Base-by-base conservation (phyloP, 352 stramenopile genomes). In the Aphanomyces euteiches region DNA sequence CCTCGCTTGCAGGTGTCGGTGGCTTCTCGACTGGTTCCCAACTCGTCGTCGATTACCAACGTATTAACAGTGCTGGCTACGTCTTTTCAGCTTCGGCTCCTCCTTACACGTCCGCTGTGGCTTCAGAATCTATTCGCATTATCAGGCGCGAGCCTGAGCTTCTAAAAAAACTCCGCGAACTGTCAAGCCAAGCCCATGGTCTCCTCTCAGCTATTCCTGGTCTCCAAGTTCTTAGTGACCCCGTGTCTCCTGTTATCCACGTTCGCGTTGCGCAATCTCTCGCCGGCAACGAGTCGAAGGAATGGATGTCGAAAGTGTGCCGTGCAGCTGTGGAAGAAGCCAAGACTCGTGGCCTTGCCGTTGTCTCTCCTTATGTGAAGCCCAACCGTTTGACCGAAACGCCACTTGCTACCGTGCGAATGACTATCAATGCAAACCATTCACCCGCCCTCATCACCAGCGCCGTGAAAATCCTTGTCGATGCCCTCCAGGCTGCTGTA, bases 41-140 rank as follows among this genome's bases (percentile, higher is more conserved):
- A 74, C 96, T 99, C 68, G 92, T 99, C 5, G 93, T 99, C 8
- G 95, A 99, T 79, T 98, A 99, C 85, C 97, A 99, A 81, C 92
- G 97, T 57, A 88, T 99, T 40, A 98, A 95, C 74, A 98, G 94
- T 47, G 96, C 96, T 5, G 97, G 96, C 58, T 99, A 99, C 79
- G 98, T 97, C 73, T 99, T 98, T 80, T 98, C 93, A 71, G 97
- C 97, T n/a, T 98, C 96, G 58, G 88, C 93, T 34, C 96, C 97
- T 41, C 97, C 97, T 7, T 99, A 99, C 79, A 96, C 97, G 64
- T 96, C 87, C 8, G 85, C 90, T 4, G 95, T 85, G 59, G 91
- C 87, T 41, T 92, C 87, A 6, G 88, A 90, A 69, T 80, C 90
- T n/a, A 86, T 97, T 43, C 82, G 78, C 38, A 85, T 96, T 75